Evolutionary conservation across 2,329 filamentous ascomycete genomes (phyloP), one percentile per base, ranked within the genome.

Genomic region (Periconia macrospinosa): DNA sequence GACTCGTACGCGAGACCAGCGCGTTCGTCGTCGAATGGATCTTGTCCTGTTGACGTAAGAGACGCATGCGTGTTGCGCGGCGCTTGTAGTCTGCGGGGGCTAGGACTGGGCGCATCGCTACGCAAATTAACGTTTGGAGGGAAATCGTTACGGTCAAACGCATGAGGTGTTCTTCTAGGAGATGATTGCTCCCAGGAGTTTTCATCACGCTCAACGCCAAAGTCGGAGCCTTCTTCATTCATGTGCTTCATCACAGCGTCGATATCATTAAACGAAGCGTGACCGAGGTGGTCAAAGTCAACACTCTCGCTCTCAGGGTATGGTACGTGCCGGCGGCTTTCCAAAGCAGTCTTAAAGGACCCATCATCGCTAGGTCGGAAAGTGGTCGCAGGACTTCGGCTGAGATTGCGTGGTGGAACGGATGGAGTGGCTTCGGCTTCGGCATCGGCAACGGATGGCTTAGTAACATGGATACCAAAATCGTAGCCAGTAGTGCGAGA

Each of bases 201-300:
- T 14, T 79, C 71, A 8, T 76, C 77, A 65, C 86, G 87, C 67
- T 91, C 90, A 54, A 91, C 84, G 13, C 90, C 90, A 70, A 89
- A 84, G 48, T 88, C 86, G 1, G 88, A 89, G 60, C 91, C 86
- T 45, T 81, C 84, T 54, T 87, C 83, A 63, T 91, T 88, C 63
- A 97, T 83, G 55, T 94, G 88, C 59, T 88, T 85, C 91, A 97
- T 96, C 49, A 97, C 86, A 43, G 89, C 91, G 76, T 97, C 92
- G 65, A 97, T 92, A 68, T 97, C 92, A 61, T 93, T 88, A 63
- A 90, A 90, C 0, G 87, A 79, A 33, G 78, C 76, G 47, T 79
- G 63, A 30, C 65, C 66, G 50, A 67, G 52, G 42, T 65, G 58
- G 27, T 73, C 65, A 46, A 72, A 70, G 43, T 73, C 72, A 41